phyloP scores from a whole-genome alignment of 2,329 filamentous ascomycete species.

The Chaetoscypha palmicola region DNA sequence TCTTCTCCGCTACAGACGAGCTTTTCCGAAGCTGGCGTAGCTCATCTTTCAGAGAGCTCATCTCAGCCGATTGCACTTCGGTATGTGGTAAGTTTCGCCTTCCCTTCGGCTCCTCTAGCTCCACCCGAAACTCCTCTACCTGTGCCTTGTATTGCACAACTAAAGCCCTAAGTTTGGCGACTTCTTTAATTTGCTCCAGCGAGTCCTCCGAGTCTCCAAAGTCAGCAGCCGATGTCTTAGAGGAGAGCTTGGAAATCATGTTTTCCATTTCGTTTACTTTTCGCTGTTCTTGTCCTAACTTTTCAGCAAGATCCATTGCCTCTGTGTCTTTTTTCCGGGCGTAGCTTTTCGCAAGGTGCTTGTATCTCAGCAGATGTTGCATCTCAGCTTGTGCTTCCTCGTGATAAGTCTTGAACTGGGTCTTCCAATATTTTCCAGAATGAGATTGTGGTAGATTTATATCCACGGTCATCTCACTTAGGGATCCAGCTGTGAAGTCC shows the following conservation, averaged over 20 bases:
- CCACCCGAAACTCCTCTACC: constrained; percentile 51
- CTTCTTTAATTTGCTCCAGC: constrained; percentile 43
- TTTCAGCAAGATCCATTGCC: constrained; percentile 56
- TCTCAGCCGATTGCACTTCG: constrained; percentile 44
- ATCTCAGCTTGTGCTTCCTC: constrained; percentile 66
- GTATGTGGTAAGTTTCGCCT: constrained; percentile 48
- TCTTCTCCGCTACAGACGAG: constrained; percentile 40
- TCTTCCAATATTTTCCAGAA: constrained; percentile 75
- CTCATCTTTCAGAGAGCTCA: constrained; percentile 45
- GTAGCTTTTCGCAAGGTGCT: constrained; percentile 71
- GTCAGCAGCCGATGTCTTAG: constrained; percentile 41
- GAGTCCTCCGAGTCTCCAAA: constrained; percentile 37
- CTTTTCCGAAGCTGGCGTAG: constrained; percentile 45
- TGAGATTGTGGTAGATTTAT: constrained; percentile 67
- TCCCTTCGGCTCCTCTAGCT: constrained; percentile 40
- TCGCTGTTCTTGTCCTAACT: constrained; percentile 61
- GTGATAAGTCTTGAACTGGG: constrained; percentile 67
- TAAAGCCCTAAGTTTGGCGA: constrained; percentile 51
- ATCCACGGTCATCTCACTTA: constrained; percentile 62
- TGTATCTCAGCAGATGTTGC: constrained; percentile 72
- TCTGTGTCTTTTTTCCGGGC: constrained; percentile 72
- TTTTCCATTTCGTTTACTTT: constrained; percentile 59
- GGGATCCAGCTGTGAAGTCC: constrained; percentile 30
- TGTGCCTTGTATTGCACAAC: constrained; percentile 51
- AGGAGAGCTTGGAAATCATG: constrained; percentile 52